phyloP scores from a whole-genome alignment of 2,329 filamentous ascomycete species.

The Colletotrichum camelliae region DNA sequence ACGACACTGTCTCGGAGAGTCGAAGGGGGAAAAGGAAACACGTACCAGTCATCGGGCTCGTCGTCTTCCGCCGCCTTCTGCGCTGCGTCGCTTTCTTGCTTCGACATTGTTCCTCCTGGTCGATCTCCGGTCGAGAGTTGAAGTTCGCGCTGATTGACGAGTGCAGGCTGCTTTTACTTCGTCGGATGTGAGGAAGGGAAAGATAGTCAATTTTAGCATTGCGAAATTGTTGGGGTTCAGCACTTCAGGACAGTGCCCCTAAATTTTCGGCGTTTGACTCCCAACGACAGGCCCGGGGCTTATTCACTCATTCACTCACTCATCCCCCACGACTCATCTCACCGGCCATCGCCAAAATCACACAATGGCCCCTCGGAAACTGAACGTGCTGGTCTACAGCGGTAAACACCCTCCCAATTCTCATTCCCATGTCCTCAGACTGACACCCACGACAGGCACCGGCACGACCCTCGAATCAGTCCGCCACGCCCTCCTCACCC shows the following conservation, averaged over 20 bases:
- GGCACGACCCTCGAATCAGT: constrained; percentile 90
- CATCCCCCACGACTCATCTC: neutral
- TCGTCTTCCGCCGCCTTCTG: constrained; percentile 66
- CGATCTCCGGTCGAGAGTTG: accelerated
- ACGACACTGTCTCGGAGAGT: neutral
- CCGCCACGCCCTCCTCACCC: constrained; percentile 84
- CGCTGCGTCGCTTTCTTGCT: constrained; percentile 52
- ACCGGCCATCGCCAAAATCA: neutral
- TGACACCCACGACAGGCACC: constrained; percentile 60
- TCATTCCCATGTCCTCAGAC: constrained; percentile 30
- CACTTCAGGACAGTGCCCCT: constrained; percentile 4
- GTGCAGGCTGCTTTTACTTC: neutral
- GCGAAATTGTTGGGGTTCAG: neutral
- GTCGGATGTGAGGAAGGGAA: neutral
- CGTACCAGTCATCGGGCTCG: constrained; percentile 94
- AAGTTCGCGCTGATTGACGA: neutral
- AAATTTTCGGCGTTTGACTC: neutral
- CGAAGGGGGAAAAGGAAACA: neutral
- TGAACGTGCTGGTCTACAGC: constrained; percentile 94
- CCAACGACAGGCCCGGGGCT: neutral
- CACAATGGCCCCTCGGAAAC: constrained; percentile 69
- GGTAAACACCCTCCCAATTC: constrained; percentile 54
- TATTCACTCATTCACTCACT: neutral
- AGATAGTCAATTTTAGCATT: neutral
- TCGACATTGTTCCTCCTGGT: constrained; percentile 51